Conservation (phyloP, 805 yeast genomes). For the Kluyveromyces siamensis region DNA sequence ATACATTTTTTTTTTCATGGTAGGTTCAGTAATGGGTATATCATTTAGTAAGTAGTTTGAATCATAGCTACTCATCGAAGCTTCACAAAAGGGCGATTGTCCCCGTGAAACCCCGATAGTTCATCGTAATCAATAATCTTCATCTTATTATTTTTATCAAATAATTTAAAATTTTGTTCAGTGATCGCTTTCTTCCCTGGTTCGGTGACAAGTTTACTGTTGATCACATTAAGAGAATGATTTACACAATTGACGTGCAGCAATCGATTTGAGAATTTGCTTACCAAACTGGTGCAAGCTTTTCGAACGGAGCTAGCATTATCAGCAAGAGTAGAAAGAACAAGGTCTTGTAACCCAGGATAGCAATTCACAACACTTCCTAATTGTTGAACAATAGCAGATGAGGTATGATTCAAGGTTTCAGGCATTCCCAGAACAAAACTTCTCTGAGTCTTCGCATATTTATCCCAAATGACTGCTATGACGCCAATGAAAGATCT, state of each 20-base stretch:
- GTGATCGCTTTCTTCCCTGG: not conserved
- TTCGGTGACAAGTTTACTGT: constrained; percentile 1
- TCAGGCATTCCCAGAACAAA: constrained; percentile 3
- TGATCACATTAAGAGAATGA: constrained; percentile 1
- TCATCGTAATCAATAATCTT: constrained; percentile 1
- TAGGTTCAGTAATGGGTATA: not conserved
- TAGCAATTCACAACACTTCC: not conserved
- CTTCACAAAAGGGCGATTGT: not conserved
- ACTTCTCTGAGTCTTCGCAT: constrained; percentile 1
- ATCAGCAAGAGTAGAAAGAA: not conserved
- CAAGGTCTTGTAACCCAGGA: not conserved
- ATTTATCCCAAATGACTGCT: constrained; percentile 2
- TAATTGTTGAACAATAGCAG: not conserved
- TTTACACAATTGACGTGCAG: constrained; percentile 1
- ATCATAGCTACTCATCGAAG: not conserved
- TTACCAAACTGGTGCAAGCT: not conserved
- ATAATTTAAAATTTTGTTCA: not conserved
- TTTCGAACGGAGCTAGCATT: constrained; percentile 3
- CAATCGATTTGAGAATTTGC: not conserved
- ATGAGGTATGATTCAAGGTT: not conserved
- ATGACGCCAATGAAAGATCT: constrained; percentile 3
- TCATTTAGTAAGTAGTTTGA: not conserved
- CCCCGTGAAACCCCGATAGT: constrained; percentile 1
- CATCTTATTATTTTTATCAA: too few relatives aligned
- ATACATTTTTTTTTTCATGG: not conserved